Conservation (phyloP, 2,329 filamentous ascomycete species). For the Aspergillus sojae region DNA sequence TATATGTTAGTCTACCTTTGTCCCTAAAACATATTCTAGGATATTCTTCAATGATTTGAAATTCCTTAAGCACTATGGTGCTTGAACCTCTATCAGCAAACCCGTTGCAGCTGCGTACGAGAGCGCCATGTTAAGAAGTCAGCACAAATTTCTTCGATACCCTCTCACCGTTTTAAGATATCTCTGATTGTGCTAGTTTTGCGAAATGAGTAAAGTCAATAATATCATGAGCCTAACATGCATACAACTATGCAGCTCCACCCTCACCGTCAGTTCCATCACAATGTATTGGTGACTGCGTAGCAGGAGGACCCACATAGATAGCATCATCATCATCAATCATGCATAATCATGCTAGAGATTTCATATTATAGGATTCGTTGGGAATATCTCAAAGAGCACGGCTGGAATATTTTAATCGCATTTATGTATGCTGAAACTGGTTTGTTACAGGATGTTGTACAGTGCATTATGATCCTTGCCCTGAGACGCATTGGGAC, state of each 20-base stretch:
- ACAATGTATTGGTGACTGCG: neutral
- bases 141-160: neutral
- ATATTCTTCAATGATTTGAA: neutral
- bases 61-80: neutral
- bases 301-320: neutral
- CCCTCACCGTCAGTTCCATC: constrained; percentile 3
- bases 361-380: neutral
- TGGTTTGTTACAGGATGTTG: neutral
- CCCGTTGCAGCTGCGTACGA: neutral
- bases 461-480: neutral
- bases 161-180: neutral
- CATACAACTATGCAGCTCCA: neutral
- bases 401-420: neutral
- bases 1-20: neutral
- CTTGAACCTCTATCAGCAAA: neutral
- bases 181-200: neutral
- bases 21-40: too few relatives aligned
- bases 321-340: neutral
- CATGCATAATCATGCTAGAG: neutral
- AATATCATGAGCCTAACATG: neutral
- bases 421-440: neutral
- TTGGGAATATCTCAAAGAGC: neutral
- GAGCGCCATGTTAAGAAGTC: neutral
- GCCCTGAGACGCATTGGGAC: neutral
- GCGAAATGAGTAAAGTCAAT: neutral